These are phyloP conservation scores for Oryza brachyantha DNA, from an alignment of 176 grass and related monocot genomes.

Conservation along the genomic window DNA sequence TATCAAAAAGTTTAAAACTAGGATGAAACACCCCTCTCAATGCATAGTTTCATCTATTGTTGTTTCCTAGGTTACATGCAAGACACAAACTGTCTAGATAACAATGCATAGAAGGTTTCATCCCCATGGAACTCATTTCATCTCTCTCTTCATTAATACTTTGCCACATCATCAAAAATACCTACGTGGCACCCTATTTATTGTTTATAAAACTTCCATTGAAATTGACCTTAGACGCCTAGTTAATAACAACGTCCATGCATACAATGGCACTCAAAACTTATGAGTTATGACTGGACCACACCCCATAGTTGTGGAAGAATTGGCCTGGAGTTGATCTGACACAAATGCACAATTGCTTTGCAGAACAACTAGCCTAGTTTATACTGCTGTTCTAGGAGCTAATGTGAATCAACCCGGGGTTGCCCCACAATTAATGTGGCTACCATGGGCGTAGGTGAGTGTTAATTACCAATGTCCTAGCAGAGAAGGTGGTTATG, in stretches of 20 bases:
- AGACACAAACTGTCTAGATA: too few species aligned
- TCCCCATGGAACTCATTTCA: too few species aligned
- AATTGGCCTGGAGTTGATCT: conserved; percentile 11
- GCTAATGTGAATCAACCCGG: conserved; percentile 40
- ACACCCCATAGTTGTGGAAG: background rate
- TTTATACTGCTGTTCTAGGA: background rate
- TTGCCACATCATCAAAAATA: too few species aligned
- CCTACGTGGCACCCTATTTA: too few species aligned
- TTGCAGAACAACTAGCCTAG: conserved; percentile 20
- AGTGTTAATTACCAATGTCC: conserved; percentile 68
- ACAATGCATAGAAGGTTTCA: too few species aligned
- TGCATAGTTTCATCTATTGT: too few species aligned
- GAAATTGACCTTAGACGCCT: too few species aligned
- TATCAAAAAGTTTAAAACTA: too few species aligned
- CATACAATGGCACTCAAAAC: conserved; percentile 11
- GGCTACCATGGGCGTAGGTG: conserved; percentile 66
- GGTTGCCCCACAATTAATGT: conserved; percentile 61
- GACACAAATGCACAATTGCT: conserved; percentile 21
- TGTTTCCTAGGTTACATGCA: too few species aligned
- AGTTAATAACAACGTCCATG: conserved; percentile 24
- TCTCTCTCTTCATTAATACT: too few species aligned
- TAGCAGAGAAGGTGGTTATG: conserved; percentile 57
- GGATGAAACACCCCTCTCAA: too few species aligned
- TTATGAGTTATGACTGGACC: conserved; percentile 31
- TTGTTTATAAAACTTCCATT: too few species aligned